Conservation (phyloP, 306 rosid species). For the Trifolium subterraneum region DNA sequence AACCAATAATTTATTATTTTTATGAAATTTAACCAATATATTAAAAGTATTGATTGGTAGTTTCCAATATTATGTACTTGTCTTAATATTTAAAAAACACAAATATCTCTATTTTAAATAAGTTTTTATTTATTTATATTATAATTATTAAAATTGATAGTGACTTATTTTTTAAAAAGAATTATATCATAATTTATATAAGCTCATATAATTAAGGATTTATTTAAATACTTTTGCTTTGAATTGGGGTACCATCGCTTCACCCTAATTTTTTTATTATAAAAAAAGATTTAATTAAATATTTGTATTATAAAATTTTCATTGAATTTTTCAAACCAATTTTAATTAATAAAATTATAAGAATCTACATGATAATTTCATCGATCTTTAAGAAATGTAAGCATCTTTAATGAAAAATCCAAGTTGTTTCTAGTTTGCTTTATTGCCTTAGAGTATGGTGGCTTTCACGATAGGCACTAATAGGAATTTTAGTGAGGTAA, state of each 20-base stretch:
- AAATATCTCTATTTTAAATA: not conserved
- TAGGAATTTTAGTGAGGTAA: constrained; percentile 32
- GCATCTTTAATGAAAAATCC: not conserved
- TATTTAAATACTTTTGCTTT: too few relatives aligned
- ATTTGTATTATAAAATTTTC: not conserved
- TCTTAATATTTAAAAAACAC: not conserved
- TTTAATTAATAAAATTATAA: not conserved
- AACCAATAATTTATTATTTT: too few relatives aligned
- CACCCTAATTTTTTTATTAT: too few relatives aligned
- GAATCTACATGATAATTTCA: constrained; percentile 7
- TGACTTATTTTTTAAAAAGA: too few relatives aligned
- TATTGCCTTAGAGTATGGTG: constrained; percentile 7
- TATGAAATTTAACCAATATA: not conserved
- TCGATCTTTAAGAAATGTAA: not conserved
- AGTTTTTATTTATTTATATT: not conserved
- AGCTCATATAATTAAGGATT: not conserved
- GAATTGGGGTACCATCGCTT: too few relatives aligned
- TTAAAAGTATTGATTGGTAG: not conserved
- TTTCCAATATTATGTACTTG: not conserved
- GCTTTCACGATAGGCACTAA: constrained; percentile 4
- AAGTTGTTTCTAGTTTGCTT: not conserved
- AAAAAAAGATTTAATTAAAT: not conserved
- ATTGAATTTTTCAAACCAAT: not conserved
- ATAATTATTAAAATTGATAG: not conserved
- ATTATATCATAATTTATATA: not conserved